Evolutionary conservation across 208 protist species (phyloP).

Genomic region (Porcisia deanei): DNA sequence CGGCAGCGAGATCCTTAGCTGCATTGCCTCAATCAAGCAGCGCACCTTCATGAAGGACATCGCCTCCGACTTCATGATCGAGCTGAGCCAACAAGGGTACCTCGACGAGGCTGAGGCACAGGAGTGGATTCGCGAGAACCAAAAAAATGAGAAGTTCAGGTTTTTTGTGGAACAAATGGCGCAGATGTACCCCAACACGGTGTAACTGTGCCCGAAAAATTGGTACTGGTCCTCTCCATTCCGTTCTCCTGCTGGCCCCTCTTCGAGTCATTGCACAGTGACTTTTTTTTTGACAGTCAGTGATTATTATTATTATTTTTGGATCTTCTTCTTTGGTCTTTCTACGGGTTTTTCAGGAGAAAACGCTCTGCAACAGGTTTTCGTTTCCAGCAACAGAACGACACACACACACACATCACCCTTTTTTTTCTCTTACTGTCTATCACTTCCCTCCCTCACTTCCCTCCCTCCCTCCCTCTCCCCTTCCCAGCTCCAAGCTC

Average conservation of each 20-base stretch:
- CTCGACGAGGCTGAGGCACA: constrained; percentile 14
- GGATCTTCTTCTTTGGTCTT: too few species aligned
- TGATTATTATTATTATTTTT: too few species aligned
- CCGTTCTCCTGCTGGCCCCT: neutral
- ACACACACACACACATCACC: neutral
- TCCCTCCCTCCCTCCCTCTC: neutral
- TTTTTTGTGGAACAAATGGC: constrained; percentile 30
- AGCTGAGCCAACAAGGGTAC: constrained; percentile 47
- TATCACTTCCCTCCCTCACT: neutral
- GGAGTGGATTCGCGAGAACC: constrained; percentile 31
- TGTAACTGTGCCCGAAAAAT: neutral
- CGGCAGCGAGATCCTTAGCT: constrained; percentile 50
- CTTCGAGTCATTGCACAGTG: too few species aligned
- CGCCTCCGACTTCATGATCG: constrained; percentile 70
- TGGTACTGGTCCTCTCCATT: neutral
- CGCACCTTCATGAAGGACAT: constrained; percentile 75
- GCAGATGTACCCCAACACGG: constrained; percentile 22
- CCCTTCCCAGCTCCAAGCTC: neutral
- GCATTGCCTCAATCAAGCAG: constrained; percentile 48
- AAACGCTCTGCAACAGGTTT: neutral
- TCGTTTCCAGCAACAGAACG: neutral
- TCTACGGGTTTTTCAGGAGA: too few species aligned
- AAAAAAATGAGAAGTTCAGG: constrained; percentile 31
- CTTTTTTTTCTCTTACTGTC: neutral
- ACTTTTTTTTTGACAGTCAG: too few species aligned